Conservation (phyloP, 2,329 filamentous ascomycete species). For the Botrytis deweyae region DNA sequence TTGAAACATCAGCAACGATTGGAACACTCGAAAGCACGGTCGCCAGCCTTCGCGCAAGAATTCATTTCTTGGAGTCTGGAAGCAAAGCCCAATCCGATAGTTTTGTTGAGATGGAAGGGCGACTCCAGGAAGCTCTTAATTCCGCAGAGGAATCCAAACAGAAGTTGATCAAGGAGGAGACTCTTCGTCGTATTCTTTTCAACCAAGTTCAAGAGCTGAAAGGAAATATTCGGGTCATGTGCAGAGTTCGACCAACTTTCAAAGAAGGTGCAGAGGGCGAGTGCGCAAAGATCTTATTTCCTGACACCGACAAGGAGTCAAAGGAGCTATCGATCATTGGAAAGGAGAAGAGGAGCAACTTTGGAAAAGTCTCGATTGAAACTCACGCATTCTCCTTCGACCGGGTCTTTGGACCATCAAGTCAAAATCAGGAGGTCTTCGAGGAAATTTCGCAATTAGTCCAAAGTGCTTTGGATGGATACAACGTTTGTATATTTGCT, state of each 20-base stretch:
- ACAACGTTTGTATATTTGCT: slow-evolving; percentile 98
- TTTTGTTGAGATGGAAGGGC: slow-evolving; percentile 77
- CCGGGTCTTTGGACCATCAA: slow-evolving; percentile 77
- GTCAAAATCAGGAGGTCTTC: slow-evolving; percentile 84
- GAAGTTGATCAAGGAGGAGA: slow-evolving; percentile 89
- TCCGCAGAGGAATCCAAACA: slow-evolving; percentile 69
- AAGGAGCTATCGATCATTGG: slow-evolving; percentile 84
- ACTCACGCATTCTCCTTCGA: slow-evolving; percentile 89
- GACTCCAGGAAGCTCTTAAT: slow-evolving; percentile 74
- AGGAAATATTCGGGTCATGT: slow-evolving; percentile 98
- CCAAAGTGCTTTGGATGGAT: slow-evolving; percentile 92
- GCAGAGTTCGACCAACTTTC: slow-evolving; percentile 79
- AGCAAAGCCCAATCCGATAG: slow-evolving; percentile 85
- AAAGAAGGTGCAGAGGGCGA: slow-evolving; percentile 56
- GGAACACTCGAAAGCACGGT: slow-evolving; percentile 71
- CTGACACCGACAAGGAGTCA: slow-evolving; percentile 75
- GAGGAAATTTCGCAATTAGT: slow-evolving; percentile 96
- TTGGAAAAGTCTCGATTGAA: slow-evolving; percentile 74
- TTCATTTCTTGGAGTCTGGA: slow-evolving; percentile 86
- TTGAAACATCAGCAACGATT: slow-evolving; percentile 60
- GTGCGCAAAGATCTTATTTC: slow-evolving; percentile 73
- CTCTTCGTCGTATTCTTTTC: slow-evolving; percentile 84
- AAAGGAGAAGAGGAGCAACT: slow-evolving; percentile 77
- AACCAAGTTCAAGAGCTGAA: slow-evolving; percentile 98
- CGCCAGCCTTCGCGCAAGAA: slow-evolving; percentile 74